Conservation (phyloP, 2,329 filamentous ascomycete genomes). For the Talaromyces sp. region DNA sequence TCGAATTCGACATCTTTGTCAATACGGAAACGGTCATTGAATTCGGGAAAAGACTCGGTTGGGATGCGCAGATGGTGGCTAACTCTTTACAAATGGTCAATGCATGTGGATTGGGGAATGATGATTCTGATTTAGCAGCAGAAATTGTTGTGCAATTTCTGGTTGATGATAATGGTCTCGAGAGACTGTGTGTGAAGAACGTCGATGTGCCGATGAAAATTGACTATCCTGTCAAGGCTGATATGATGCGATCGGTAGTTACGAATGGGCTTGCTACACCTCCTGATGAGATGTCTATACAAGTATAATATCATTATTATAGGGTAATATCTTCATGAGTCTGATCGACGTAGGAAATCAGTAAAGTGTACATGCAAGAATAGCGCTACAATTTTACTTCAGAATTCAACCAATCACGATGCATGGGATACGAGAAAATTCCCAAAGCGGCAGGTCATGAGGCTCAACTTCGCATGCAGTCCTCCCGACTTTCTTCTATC, state of each 20-base stretch:
- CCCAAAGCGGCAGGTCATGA: background rate
- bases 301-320: background rate
- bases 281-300: conserved; percentile 17
- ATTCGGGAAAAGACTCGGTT: conserved; percentile 25
- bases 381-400: background rate
- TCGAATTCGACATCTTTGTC: conserved; percentile 30
- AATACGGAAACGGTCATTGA: conserved; percentile 26
- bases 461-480: background rate
- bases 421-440: background rate
- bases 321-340: too few species aligned
- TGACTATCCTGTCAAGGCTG: background rate
- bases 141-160: conserved; percentile 34
- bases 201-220: background rate
- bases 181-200: too few species aligned
- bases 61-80: conserved; percentile 19
- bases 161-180: conserved; percentile 21
- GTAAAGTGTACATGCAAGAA: background rate
- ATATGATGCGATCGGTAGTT: background rate
- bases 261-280: conserved; percentile 25
- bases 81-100: conserved; percentile 25
- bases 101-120: conserved; percentile 24
- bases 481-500: background rate
- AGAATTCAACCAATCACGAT: background rate
- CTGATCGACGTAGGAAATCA: background rate
- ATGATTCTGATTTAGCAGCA: conserved; percentile 33